A percentile compares a stretch with the other conserved stretches of the same genome.
phyloP scores from a whole-genome alignment of 1,284 basidiomycete genomes.

The Vanrija sp. region DNA sequence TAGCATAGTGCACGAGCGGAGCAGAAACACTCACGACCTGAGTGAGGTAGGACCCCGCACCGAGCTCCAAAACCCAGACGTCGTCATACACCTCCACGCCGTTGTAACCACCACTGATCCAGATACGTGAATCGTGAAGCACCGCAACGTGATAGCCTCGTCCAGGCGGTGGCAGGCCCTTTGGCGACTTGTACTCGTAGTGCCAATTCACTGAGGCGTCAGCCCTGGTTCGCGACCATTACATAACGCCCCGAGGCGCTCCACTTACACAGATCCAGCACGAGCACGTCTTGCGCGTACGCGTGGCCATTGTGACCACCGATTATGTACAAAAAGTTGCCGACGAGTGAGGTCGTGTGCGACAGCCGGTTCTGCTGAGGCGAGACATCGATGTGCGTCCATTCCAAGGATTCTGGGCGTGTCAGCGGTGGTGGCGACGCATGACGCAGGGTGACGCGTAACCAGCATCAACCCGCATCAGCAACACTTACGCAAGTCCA shows the following conservation, averaged over 20 bases:
- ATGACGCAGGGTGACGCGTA: not conserved
- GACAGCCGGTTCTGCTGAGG: slow-evolving; percentile 67
- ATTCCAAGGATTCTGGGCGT: slow-evolving; percentile 61
- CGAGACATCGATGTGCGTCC: slow-evolving; percentile 62
- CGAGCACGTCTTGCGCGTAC: slow-evolving; percentile 73
- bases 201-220: slow-evolving; percentile 60
- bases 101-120: slow-evolving; percentile 85
- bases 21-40: slow-evolving; percentile 58
- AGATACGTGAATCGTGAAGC: slow-evolving; percentile 75
- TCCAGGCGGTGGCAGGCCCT: slow-evolving; percentile 63
- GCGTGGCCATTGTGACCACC: slow-evolving; percentile 79
- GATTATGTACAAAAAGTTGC: slow-evolving; percentile 85
- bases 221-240: slow-evolving; percentile 35
- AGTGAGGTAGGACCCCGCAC: slow-evolving; percentile 82
- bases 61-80: slow-evolving; percentile 76
- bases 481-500: slow-evolving; percentile 67
- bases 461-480: too few relatives aligned
- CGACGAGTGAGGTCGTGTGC: slow-evolving; percentile 83
- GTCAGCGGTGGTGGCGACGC: not conserved
- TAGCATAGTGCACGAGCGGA: not conserved
- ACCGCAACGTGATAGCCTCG: slow-evolving; percentile 73
- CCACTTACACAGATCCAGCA: slow-evolving; percentile 64
- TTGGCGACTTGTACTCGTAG: slow-evolving; percentile 57
- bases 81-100: slow-evolving; percentile 77
- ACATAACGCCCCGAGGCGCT: slow-evolving; percentile 28